Evolutionary conservation across 1,284 basidiomycete species (phyloP).

Genomic region (Xerocomus amazonicus): DNA sequence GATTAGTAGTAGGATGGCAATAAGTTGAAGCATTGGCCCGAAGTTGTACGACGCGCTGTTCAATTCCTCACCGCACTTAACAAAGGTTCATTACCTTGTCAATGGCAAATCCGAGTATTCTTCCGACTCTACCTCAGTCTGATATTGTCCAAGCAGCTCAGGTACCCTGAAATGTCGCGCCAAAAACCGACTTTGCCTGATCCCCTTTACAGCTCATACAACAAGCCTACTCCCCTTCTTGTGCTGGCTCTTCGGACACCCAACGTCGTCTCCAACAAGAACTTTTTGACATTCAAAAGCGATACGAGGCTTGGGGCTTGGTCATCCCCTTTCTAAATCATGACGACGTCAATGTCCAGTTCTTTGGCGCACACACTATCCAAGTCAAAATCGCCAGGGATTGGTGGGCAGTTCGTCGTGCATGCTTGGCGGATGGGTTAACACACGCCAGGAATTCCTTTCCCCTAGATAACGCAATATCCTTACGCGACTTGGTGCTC

Average conservation of each 20-base stretch:
- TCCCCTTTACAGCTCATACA: conserved; percentile 46
- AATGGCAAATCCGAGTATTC: conserved; percentile 27
- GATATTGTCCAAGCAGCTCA: conserved; percentile 33
- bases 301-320: conserved; percentile 73
- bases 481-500: conserved; percentile 59
- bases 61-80: neutral
- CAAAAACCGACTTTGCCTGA: conserved; percentile 7
- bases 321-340: conserved; percentile 69
- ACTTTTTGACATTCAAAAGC: conserved; percentile 70
- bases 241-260: conserved; percentile 50
- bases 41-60: too few species aligned
- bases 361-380: conserved; percentile 88
- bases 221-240: conserved; percentile 55
- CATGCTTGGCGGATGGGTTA: neutral
- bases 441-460: conserved; percentile 53
- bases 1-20: too few species aligned
- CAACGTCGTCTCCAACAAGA: conserved; percentile 67
- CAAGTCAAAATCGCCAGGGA: conserved; percentile 90
- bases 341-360: conserved; percentile 77
- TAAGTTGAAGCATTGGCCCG: too few species aligned
- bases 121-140: conserved; percentile 27
- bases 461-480: conserved; percentile 49
- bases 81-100: neutral
- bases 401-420: conserved; percentile 53
- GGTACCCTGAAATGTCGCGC: conserved; percentile 18